Evolutionary conservation across 768 basidiomycete species (phyloP), one percentile per base, ranked within the genome.

Genomic region (Pleurotus djamor): DNA sequence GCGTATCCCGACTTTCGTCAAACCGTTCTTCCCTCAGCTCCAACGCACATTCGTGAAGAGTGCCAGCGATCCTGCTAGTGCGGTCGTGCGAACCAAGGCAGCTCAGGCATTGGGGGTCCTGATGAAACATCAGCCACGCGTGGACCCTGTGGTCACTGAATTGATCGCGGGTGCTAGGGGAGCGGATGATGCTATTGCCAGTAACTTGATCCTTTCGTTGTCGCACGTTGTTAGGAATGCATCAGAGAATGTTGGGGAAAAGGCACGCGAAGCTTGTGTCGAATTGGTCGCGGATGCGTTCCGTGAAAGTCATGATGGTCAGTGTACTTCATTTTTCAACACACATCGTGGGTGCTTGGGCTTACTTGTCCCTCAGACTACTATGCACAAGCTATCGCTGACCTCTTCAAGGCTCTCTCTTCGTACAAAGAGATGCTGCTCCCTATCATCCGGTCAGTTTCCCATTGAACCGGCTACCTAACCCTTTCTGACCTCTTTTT

Each of bases 21-120:
- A 92, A 71, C 96, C 96, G 2, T 98, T 98, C 87, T 98, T 98
- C 83, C 97, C 96, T 2, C 97, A 98, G 67, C 75, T 98, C 36
- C 96, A 98, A 67, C 85, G 96, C 36, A 98, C 95, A 0, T 98
- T 98, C 67, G 91, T 97, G 69, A 98, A 98, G 76, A 91, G 94
- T 47, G 82, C 90, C 2, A 84, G 89, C 59, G 96, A 98, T 69
- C 72, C 88, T 6, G 80, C 88, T 1, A 93, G 91, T 62, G 75
- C 83, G 0, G 83, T 85, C 13, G 93, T 98, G 28, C 86, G 96
- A 54, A 87, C 79, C 60, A 86, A 86, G 56, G 95, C 94, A 0
- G 94, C 88, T 0, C 82, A 88, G 43, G 96, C 92, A 9, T 80
- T 98, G 1, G 96, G 96, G 10, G 82, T 87, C 3, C 77, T 99